Percentiles rank a stretch among this genome's conserved stretches.
Evolutionary conservation across 2,329 filamentous ascomycete genomes (phyloP).

Genomic region (Colletotrichum acutatum): DNA sequence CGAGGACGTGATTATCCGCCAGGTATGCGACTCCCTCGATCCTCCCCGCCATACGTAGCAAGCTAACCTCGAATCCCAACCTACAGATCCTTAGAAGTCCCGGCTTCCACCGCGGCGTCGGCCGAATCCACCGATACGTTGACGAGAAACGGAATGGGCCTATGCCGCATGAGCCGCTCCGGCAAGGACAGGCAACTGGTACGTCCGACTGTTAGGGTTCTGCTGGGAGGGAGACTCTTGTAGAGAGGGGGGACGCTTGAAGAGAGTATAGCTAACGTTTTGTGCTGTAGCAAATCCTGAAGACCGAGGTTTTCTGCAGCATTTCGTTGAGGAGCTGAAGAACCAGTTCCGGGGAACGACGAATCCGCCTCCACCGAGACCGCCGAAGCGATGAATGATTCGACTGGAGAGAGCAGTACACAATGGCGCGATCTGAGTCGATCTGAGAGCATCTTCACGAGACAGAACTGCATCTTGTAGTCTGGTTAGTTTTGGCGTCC

Average conservation of each 20-base stretch:
- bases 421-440: too few relatives aligned
- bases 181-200: constrained; percentile 64
- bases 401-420: background rate
- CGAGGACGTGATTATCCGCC: constrained; percentile 31
- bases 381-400: constrained; percentile 36
- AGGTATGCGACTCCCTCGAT: constrained; percentile 1
- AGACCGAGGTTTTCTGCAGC: constrained; percentile 39
- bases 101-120: constrained; percentile 63
- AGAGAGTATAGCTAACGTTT: background rate
- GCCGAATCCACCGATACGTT: constrained; percentile 61
- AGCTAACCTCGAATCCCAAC: background rate
- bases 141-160: constrained; percentile 61
- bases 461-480: background rate
- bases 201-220: constrained; percentile 17
- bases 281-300: constrained; percentile 19
- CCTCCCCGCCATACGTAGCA: background rate
- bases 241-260: too few relatives aligned
- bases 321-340: constrained; percentile 63
- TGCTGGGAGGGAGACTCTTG: background rate
- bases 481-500: too few relatives aligned
- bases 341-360: constrained; percentile 61
- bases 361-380: constrained; percentile 43
- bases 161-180: constrained; percentile 61
- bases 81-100: constrained; percentile 61
- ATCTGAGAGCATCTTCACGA: background rate